Conservation (phyloP, 768 basidiomycete genomes). For the Asterophora parasitica region DNA sequence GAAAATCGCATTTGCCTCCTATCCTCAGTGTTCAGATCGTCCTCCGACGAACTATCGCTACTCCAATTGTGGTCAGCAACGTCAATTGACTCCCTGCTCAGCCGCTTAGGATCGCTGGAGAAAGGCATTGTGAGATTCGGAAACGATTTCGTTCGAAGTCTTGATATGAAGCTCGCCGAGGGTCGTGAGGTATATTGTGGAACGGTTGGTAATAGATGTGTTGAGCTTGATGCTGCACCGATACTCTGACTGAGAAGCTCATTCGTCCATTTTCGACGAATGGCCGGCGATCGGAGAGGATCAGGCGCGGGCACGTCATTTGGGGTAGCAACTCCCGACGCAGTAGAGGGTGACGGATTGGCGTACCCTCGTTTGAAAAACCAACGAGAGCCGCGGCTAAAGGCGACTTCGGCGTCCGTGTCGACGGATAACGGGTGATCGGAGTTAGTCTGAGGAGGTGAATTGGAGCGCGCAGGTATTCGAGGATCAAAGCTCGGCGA, state of each 20-base stretch:
- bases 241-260: conserved; percentile 32
- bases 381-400: conserved; percentile 50
- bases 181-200: conserved; percentile 8
- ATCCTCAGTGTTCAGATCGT: conserved; percentile 23
- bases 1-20: conserved; percentile 12
- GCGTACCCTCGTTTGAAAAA: conserved; percentile 49
- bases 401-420: conserved; percentile 74
- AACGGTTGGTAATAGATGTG: not conserved
- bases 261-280: conserved; percentile 46
- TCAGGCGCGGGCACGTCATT: conserved; percentile 26
- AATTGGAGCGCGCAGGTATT: conserved; percentile 16
- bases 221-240: conserved; percentile 3
- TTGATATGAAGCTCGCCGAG: conserved; percentile 34
- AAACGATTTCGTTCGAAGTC: conserved; percentile 40
- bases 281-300: conserved; percentile 33
- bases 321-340: conserved; percentile 31
- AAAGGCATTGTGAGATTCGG: conserved; percentile 37
- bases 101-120: conserved; percentile 19
- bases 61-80: conserved; percentile 42
- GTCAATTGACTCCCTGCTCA: conserved; percentile 21
- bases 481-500: conserved; percentile 12
- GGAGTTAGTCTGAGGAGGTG: conserved; percentile 34
- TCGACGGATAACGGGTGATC: conserved; percentile 68
- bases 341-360: conserved; percentile 26
- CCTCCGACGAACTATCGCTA: conserved; percentile 58